phyloP scores from a whole-genome alignment of 768 basidiomycete species.

The Leccinum subgranulosum region DNA sequence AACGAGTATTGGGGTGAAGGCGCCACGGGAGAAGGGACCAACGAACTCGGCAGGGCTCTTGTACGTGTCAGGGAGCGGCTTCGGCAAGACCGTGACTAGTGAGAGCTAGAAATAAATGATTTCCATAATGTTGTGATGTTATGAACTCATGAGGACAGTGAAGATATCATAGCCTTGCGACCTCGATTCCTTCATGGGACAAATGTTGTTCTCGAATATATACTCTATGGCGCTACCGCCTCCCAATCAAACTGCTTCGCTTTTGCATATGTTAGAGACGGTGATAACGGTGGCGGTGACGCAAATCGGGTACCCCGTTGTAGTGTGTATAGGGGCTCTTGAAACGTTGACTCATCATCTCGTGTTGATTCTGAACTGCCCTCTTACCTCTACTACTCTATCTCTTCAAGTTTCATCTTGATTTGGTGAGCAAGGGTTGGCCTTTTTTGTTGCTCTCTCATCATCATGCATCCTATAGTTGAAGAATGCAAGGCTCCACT shows the following conservation, averaged over 20 bases:
- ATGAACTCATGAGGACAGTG: not conserved
- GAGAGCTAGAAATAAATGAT: constrained; percentile 7
- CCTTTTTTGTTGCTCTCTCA: too few species aligned
- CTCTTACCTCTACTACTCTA: too few species aligned
- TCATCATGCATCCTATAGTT: too few species aligned
- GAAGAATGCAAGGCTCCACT: too few species aligned
- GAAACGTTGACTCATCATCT: too few species aligned
- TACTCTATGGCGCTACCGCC: not conserved
- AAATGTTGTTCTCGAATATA: not conserved
- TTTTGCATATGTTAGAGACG: not conserved
- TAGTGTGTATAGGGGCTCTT: too few species aligned
- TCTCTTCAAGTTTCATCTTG: not conserved
- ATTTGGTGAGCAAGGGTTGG: not conserved
- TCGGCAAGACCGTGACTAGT: constrained; percentile 24
- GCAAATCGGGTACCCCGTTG: too few species aligned
- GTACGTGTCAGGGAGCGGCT: constrained; percentile 52
- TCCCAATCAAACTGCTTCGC: not conserved
- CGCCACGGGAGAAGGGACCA: constrained; percentile 27
- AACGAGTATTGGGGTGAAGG: constrained; percentile 73
- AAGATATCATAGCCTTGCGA: not conserved
- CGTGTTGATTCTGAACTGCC: too few species aligned
- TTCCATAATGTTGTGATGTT: not conserved
- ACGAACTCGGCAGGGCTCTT: constrained; percentile 63
- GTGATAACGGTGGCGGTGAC: too few species aligned
- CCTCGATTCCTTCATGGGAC: not conserved